These are phyloP conservation scores for Blastobotrys serpentis DNA, from an alignment of 1,139 yeast genomes.

Conservation along the genomic window DNA sequence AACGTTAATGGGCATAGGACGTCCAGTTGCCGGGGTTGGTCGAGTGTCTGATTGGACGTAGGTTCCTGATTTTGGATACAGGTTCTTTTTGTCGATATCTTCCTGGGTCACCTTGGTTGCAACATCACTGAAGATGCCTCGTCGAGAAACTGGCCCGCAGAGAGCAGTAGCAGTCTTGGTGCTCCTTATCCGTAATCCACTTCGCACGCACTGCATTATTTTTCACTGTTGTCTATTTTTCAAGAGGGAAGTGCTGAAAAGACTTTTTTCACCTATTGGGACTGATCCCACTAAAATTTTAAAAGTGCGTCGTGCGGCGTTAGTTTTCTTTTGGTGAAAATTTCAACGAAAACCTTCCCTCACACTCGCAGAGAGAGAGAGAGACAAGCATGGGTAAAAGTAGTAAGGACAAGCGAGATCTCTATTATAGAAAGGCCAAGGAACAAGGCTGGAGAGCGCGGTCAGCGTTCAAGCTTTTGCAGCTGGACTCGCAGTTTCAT, in stretches of 20 bases:
- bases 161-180: neutral
- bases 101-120: conserved; percentile 24
- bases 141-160: neutral
- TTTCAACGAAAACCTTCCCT: too few species aligned
- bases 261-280: conserved; percentile 1
- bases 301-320: too few species aligned
- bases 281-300: too few species aligned
- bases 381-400: conserved; percentile 98
- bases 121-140: conserved; percentile 4
- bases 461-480: conserved; percentile 89
- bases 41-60: conserved; percentile 30
- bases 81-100: conserved; percentile 22
- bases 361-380: too few species aligned
- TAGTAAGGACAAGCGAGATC: conserved; percentile 91
- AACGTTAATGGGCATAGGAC: conserved; percentile 80
- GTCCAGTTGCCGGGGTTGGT: conserved; percentile 30
- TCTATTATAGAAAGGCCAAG: conserved; percentile 87
- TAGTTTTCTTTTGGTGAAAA: too few species aligned
- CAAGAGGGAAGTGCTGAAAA: neutral
- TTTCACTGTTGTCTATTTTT: neutral
- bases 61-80: conserved; percentile 29
- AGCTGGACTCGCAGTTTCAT: conserved; percentile 83
- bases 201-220: neutral
- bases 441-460: conserved; percentile 98
- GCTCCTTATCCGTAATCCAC: conserved; percentile 1